Percentiles rank a stretch among this genome's conserved stretches.
These are phyloP conservation scores for Cordyceps militaris DNA, from an alignment of 2,329 filamentous ascomycete genomes.

Conservation along the genomic window DNA sequence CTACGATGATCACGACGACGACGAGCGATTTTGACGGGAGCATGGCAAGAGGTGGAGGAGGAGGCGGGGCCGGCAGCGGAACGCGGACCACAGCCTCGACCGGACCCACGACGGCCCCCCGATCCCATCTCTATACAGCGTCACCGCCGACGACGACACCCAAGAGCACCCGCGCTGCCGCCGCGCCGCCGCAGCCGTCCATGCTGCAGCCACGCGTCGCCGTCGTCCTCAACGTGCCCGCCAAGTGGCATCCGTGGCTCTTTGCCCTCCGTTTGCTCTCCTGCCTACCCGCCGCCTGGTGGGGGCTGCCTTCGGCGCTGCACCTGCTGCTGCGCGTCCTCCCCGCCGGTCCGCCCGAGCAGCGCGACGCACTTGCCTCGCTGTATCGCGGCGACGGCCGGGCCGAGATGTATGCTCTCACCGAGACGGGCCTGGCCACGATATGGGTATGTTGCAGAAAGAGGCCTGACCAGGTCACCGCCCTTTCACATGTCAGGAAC, in stretches of 20 bases:
- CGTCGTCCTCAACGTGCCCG: slow-evolving; percentile 67
- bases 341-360: slow-evolving; percentile 28
- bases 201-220: slow-evolving; percentile 70
- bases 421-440: slow-evolving; percentile 63
- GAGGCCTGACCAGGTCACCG: neutral
- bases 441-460: slow-evolving; percentile 48
- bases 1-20: neutral
- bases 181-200: slow-evolving; percentile 20
- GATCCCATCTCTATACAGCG: neutral
- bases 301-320: slow-evolving; percentile 61
- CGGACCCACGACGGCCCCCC: neutral
- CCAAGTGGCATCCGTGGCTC: slow-evolving; percentile 65
- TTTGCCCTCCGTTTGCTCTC: slow-evolving; percentile 67
- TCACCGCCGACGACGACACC: neutral
- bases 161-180: neutral
- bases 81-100: neutral
- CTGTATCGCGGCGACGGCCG: slow-evolving; percentile 9
- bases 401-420: slow-evolving; percentile 38
- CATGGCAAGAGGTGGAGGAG: neutral
- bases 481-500: neutral
- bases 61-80: neutral
- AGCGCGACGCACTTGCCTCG: slow-evolving; percentile 19
- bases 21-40: neutral
- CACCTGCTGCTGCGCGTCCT: slow-evolving; percentile 61
- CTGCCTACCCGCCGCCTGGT: slow-evolving; percentile 63